A percentile compares a stretch with the other conserved stretches of the same genome.
Conservation (phyloP, 805 yeast genomes). For the Clavispora phyllophila region DNA sequence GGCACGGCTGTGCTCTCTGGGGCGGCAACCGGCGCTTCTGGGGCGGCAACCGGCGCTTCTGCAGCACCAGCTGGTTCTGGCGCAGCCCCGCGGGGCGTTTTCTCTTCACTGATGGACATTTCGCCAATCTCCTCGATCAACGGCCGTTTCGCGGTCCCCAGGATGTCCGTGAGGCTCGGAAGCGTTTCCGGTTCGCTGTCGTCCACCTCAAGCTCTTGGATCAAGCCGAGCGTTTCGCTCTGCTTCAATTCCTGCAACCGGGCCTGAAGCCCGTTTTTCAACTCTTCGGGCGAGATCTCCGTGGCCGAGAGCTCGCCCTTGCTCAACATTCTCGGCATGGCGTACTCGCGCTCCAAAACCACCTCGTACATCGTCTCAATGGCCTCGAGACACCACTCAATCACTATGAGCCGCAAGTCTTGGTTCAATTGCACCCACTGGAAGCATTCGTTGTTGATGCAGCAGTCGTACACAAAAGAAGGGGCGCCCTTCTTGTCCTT, state of each 20-base stretch:
- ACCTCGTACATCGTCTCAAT: constrained; percentile 52
- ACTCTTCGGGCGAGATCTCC: constrained; percentile 40
- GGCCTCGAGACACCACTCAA: constrained; percentile 82
- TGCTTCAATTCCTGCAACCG: constrained; percentile 30
- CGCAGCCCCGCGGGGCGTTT: too few species aligned
- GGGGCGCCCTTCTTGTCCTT: constrained; percentile 65
- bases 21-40: background rate
- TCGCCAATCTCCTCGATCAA: constrained; percentile 52
- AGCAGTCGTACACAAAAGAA: constrained; percentile 73
- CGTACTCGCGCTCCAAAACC: constrained; percentile 56
- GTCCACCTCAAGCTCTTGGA: constrained; percentile 33
- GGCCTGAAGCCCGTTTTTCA: constrained; percentile 34
- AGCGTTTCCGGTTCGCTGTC: constrained; percentile 14
- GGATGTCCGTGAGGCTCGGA: constrained; percentile 28
- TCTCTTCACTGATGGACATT: constrained; percentile 14
- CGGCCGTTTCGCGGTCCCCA: constrained; percentile 27
- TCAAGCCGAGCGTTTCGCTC: constrained; percentile 38
- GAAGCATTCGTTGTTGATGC: constrained; percentile 60
- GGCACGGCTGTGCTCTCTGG: background rate
- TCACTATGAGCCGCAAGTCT: constrained; percentile 58
- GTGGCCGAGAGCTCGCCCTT: constrained; percentile 59
- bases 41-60: too few species aligned
- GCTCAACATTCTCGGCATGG: constrained; percentile 64
- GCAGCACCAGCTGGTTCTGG: too few species aligned
- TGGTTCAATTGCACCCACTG: constrained; percentile 54